phyloP scores from a whole-genome alignment of 805 yeast genomes.

The Lachancea waltii region DNA sequence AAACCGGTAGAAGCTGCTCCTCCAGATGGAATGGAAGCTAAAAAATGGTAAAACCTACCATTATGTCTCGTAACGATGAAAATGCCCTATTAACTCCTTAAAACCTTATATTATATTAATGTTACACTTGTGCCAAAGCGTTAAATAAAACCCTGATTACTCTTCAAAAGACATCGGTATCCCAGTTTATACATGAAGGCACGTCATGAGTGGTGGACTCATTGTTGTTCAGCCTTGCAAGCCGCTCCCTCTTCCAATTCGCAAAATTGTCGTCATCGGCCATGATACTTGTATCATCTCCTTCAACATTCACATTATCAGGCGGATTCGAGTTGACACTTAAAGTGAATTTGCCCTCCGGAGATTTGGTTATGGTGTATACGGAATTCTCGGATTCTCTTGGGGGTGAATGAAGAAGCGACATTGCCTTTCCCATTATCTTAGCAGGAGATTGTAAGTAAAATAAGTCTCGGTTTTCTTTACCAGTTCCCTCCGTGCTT shows the following conservation, averaged over 20 bases:
- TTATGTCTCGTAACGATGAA: too few relatives aligned
- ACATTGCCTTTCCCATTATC: background rate
- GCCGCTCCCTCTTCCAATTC: conserved; percentile 29
- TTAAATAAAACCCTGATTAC: background rate
- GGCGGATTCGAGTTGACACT: conserved; percentile 17
- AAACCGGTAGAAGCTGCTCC: conserved; percentile 61
- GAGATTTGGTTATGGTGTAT: conserved; percentile 27
- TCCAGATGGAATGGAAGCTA: conserved; percentile 66
- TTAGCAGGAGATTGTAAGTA: conserved; percentile 4
- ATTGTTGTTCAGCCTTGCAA: conserved; percentile 22
- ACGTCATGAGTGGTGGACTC: conserved; percentile 1
- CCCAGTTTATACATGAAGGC: conserved; percentile 12
- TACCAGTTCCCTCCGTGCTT: background rate
- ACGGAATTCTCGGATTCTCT: conserved; percentile 28
- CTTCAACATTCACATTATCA: conserved; percentile 13
- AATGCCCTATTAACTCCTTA: conserved; percentile 3
- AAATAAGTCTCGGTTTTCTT: conserved; percentile 2
- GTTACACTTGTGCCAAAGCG: conserved; percentile 1
- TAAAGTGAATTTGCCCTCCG: conserved; percentile 29
- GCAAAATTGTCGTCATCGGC: conserved; percentile 28
- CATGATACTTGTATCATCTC: conserved; percentile 26
- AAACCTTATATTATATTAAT: conserved; percentile 1
- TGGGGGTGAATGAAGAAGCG: conserved; percentile 11
- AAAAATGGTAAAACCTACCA: conserved; percentile 39
- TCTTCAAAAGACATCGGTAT: conserved; percentile 10